Base-by-base conservation (phyloP, 202 grass and related monocot species). In the Carex arenaria region DNA sequence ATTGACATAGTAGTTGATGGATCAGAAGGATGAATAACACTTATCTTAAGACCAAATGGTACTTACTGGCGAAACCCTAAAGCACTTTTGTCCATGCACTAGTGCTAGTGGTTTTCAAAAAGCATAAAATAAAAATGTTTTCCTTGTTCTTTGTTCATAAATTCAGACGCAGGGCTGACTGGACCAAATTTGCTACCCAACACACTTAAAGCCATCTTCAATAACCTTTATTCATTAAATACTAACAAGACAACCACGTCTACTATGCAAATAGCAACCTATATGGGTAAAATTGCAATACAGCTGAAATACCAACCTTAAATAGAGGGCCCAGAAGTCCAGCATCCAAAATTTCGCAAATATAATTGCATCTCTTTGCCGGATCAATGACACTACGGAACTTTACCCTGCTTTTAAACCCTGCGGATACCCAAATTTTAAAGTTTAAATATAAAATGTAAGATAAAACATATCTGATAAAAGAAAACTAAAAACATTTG, bases 331-430 rank as follows among this genome's bases (percentile, higher is more conserved):
- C 87, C 11, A 89, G 55, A 72, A 81, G 78, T 72, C 92, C 94
- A 88, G 79, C 92, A 89, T 94, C 94, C 4, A 94, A 76, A 60
- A 97, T 88, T 89, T 97, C 90, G 32, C 90, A 97, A 73, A 97
- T 88, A 67, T 97, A 97, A 72, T 67, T 86, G 42, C 94, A 97
- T 52, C 20, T 72, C 71, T 82, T 85, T 55, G 85, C 84, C 14
- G 94, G 94, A 81, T 97, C 88, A 73, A 90, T 82, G 65, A 91
- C 78, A 19, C 85, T 94, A 47, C 85, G 38, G 84, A 90, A 97
- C 72, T 40, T 87, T 79, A 94, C 88, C 69, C 88, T 90, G 83
- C 89, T 94, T 91, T 72, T 97, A 84, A 91, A 97, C 52, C 94
- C 94, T 97, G 88, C 55, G 85, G 49, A 79, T 38, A 86, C 52